Base-by-base conservation (phyloP, 2,329 filamentous ascomycete genomes). In the Penicillium sp. region DNA sequence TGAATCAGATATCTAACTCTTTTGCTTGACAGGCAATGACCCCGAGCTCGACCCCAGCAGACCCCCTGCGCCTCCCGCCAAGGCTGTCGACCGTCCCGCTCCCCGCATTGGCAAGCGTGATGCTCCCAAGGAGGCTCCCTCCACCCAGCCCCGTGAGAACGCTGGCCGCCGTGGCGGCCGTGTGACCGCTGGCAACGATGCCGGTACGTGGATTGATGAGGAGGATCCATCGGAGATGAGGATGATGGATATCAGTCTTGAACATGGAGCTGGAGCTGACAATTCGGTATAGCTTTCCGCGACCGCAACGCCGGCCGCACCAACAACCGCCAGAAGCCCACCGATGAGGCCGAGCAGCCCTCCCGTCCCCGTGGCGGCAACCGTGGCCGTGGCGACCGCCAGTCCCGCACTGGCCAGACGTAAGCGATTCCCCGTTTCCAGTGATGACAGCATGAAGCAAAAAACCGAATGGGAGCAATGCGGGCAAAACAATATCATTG, bases 101-200 rank as follows among this genome's bases (percentile, higher is more conserved):
- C 83, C 87, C 75, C 89, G 92, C 79, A 85, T 86, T 78, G 87
- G 86, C 79, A 97, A 97, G 89, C 92, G 92, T 83, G 93, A 94
- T 82, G 89, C 86, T 77, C 89, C 90, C 76, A 87, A 87, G 77
- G 87, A 92, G 77, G 66, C 62, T 42, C 85, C 87, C 74, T 87
- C 90, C 61, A 69, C 70, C 60, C 76, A 76, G 64, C 78, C 76
- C 70, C 72, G 75, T 69, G 72, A 71, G 63, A 65, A 61, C 64
- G 69, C 68, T 67, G 75, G 78, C 67, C 80, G 80, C 68, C 82
- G 83, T 65, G 81, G 81, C 69, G 80, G 79, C 67, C 78, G 79
- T 70, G 62, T 64, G 62, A 84, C 84, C 78, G 83, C 84, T 76
- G 91, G 91, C 76, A 96, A 88, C 81, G 94, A 97, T 79, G 90